A percentile compares a stretch with the other conserved stretches of the same genome.
phyloP scores from a whole-genome alignment of 768 basidiomycete genomes.

The Gloeostereum incarnatum region DNA sequence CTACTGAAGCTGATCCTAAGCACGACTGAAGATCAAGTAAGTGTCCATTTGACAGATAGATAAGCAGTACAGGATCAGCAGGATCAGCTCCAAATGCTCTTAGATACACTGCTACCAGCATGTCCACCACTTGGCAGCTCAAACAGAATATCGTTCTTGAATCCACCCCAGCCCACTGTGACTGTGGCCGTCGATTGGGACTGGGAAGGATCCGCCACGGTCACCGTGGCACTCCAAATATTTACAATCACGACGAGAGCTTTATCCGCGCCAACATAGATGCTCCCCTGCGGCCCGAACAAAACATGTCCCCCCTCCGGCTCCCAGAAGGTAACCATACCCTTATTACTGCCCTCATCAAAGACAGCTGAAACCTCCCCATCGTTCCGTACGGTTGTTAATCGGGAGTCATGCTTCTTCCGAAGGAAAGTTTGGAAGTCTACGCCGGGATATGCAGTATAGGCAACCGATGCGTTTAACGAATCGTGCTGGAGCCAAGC shows the following conservation, averaged over 20 bases:
- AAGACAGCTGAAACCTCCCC: slow-evolving; percentile 37
- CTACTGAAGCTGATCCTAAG: too few relatives aligned
- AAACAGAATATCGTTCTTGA: background rate
- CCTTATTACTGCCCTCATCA: slow-evolving; percentile 28
- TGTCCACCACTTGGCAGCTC: slow-evolving; percentile 21
- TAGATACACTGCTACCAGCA: slow-evolving; percentile 41
- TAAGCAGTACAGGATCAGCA: too few relatives aligned
- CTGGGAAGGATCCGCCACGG: slow-evolving; percentile 63
- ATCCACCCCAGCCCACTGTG: slow-evolving; percentile 18
- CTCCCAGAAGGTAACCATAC: slow-evolving; percentile 53
- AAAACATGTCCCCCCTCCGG: slow-evolving; percentile 29
- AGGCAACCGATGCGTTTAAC: slow-evolving; percentile 29
- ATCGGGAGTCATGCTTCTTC: slow-evolving; percentile 20
- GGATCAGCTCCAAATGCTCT: too few relatives aligned
- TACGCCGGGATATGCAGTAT: slow-evolving; percentile 48
- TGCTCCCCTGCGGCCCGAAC: slow-evolving; percentile 24
- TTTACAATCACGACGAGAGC: too few relatives aligned
- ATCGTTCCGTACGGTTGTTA: slow-evolving; percentile 38
- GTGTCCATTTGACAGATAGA: too few relatives aligned
- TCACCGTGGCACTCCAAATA: too few relatives aligned
- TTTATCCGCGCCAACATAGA: too few relatives aligned
- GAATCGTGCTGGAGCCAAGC: slow-evolving; percentile 46
- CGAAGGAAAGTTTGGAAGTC: slow-evolving; percentile 24
- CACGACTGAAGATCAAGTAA: too few relatives aligned
- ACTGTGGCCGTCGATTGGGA: slow-evolving; percentile 26